Base-by-base conservation (phyloP, 371 early-diverging fungal species). In the Lichtheimia corymbifera region DNA sequence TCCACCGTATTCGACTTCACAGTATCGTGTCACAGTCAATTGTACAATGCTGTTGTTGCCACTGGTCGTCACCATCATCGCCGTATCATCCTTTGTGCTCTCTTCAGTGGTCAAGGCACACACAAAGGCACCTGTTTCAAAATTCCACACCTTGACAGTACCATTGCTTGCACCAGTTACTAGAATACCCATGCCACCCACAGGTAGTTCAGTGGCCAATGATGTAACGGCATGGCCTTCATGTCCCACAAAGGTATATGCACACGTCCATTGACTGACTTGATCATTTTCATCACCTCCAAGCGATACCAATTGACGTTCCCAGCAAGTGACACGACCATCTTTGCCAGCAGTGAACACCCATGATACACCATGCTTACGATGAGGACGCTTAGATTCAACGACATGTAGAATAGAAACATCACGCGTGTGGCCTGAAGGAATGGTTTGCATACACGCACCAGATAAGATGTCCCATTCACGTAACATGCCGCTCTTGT, bases 91-190 rank as follows among this genome's bases (percentile, higher is more conserved):
- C 12, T 3, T 17, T 9, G 45, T 9, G 4, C 22, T 15, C 6
- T 24, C 24, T 1, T 51, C 35, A 35, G 35, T 9, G 6, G 35
- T 30, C 20, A 58, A 53, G 1, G 68, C 68, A 18, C 68, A 67
- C 2, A 79, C 52, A 4, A 54, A 75, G 62, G 84, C 80, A 14
- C 91, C 87, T 0, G 89, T 86, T 53, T 91, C 85, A 3, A 87
- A 67, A 64, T 89, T 82, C 93, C 93, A 94, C 18, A 92, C 87
- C 27, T 87, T 79, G 56, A 93, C 84, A 1, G 88, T 83, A 62
- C 83, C 80, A 68, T 94, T 92, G 56, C 84, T 89, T 14, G 91
- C 89, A 27, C 92, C 95, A 0, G 93, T 85, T 4, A 93, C 87
- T 17, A 75, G 56, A 5, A 65, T 53, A 30, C 75, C 71, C 40